phyloP scores from a whole-genome alignment of 768 basidiomycete genomes.

The Auriscalpium microsporum region DNA sequence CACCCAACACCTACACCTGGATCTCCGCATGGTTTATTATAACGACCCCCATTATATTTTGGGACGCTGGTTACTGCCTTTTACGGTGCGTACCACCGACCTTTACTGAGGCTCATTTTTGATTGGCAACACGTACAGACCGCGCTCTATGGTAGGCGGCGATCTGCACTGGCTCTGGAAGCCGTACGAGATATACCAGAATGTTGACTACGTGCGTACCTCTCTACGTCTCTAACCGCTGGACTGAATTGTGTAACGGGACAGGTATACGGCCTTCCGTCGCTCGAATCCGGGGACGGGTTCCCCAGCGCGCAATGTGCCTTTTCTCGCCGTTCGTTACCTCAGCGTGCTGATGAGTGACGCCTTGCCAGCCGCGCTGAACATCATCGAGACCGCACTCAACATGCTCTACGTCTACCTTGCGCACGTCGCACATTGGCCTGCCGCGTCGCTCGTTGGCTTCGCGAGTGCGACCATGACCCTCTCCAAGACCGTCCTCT shows the following conservation, averaged over 20 bases:
- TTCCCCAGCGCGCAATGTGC: slow-evolving; percentile 83
- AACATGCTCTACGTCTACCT: slow-evolving; percentile 73
- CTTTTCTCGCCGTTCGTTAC: slow-evolving; percentile 15
- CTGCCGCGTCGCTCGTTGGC: slow-evolving; percentile 66
- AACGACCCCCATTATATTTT: slow-evolving; percentile 54
- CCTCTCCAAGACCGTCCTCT: slow-evolving; percentile 77
- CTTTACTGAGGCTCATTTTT: not conserved
- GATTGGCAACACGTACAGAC: slow-evolving; percentile 33
- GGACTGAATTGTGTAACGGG: not conserved
- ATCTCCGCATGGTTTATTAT: slow-evolving; percentile 38
- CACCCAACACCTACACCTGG: slow-evolving; percentile 18
- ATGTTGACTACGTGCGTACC: slow-evolving; percentile 38
- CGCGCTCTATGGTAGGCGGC: slow-evolving; percentile 79
- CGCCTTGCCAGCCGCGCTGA: slow-evolving; percentile 54
- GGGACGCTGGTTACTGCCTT: slow-evolving; percentile 80
- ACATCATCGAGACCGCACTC: slow-evolving; percentile 69
- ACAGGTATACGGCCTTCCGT: slow-evolving; percentile 66
- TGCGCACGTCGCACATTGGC: slow-evolving; percentile 51
- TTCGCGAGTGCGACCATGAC: slow-evolving; percentile 73
- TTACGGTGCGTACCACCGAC: slow-evolving; percentile 48
- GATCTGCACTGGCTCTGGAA: slow-evolving; percentile 91
- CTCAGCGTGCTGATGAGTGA: not conserved
- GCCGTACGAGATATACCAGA: slow-evolving; percentile 72
- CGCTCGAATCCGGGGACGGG: slow-evolving; percentile 58
- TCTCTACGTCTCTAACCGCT: not conserved